phyloP scores from a whole-genome alignment of 202 grass and related monocot species.

The Digitaria exilis region DNA sequence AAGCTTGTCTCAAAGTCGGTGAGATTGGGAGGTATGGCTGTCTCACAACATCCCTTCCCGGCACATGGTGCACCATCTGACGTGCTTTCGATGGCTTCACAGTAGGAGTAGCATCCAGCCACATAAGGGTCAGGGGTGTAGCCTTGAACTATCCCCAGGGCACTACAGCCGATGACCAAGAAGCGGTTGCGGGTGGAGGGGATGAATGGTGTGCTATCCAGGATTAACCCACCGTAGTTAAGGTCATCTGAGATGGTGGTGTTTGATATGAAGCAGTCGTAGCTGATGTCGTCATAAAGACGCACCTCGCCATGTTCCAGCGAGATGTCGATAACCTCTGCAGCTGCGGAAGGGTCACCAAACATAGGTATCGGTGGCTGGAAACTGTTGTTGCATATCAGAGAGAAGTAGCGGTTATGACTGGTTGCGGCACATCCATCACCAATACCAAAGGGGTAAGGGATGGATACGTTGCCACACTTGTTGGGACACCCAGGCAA shows the following conservation, averaged over 20 bases:
- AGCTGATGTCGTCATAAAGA: not conserved
- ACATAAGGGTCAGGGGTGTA: not conserved
- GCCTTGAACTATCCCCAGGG: conserved; percentile 30
- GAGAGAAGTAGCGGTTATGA: not conserved
- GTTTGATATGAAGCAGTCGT: conserved; percentile 8
- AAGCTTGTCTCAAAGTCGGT: not conserved
- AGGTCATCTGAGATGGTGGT: not conserved
- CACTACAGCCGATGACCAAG: conserved; percentile 42
- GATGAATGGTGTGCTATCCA: not conserved
- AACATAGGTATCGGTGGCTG: not conserved
- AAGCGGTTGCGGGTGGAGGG: conserved; percentile 60
- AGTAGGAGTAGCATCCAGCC: conserved; percentile 49
- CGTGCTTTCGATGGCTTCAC: conserved; percentile 22
- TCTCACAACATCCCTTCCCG: conserved; percentile 71
- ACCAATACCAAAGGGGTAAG: conserved; percentile 48
- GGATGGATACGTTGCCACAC: conserved; percentile 44
- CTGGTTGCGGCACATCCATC: not conserved
- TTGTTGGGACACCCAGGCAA: conserved; percentile 27
- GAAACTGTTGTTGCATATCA: conserved; percentile 33
- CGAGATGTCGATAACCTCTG: conserved; percentile 17
- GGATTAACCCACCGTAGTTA: not conserved
- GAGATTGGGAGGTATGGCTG: conserved; percentile 41
- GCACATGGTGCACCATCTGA: conserved; percentile 4
- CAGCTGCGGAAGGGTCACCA: not conserved
- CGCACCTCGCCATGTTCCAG: not conserved